phyloP scores from a whole-genome alignment of 164 flowering plant genomes.

The Magnolia changhungtana region DNA sequence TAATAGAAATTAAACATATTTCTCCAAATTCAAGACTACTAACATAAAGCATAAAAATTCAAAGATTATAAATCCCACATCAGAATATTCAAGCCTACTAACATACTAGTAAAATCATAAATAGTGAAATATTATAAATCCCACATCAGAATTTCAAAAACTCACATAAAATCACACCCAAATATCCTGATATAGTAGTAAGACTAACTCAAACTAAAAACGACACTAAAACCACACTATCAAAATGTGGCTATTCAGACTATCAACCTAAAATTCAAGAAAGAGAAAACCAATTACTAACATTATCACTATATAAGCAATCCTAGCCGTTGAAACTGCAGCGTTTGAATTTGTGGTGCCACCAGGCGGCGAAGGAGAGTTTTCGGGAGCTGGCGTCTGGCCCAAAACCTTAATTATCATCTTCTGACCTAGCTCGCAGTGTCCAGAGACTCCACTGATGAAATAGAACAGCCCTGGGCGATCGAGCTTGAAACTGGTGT shows the following conservation, averaged over 20 bases:
- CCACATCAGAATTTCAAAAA: too few species aligned
- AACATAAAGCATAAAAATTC: too few species aligned
- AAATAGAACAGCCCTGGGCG: slow-evolving; percentile 52
- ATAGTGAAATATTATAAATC: too few species aligned
- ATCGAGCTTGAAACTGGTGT: slow-evolving; percentile 40
- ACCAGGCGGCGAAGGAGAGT: neutral
- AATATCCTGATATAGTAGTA: too few species aligned
- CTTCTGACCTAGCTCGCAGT: slow-evolving; percentile 53
- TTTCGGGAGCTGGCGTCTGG: slow-evolving; percentile 1
- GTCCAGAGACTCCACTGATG: slow-evolving; percentile 65
- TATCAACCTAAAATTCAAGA: neutral
- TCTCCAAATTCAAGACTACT: too few species aligned
- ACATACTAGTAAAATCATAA: too few species aligned
- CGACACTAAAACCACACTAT: too few species aligned
- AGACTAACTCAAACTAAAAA: too few species aligned
- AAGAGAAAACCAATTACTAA: slow-evolving; percentile 3
- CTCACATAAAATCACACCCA: too few species aligned
- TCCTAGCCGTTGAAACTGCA: neutral
- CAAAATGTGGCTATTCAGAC: neutral
- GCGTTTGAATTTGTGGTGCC: neutral
- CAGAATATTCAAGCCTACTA: too few species aligned
- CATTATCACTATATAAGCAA: neutral
- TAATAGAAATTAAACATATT: too few species aligned
- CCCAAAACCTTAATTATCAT: slow-evolving; percentile 54
- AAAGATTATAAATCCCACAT: too few species aligned